Base-by-base conservation (phyloP, 352 stramenopile genomes). In the Pythium utonaiense region DNA sequence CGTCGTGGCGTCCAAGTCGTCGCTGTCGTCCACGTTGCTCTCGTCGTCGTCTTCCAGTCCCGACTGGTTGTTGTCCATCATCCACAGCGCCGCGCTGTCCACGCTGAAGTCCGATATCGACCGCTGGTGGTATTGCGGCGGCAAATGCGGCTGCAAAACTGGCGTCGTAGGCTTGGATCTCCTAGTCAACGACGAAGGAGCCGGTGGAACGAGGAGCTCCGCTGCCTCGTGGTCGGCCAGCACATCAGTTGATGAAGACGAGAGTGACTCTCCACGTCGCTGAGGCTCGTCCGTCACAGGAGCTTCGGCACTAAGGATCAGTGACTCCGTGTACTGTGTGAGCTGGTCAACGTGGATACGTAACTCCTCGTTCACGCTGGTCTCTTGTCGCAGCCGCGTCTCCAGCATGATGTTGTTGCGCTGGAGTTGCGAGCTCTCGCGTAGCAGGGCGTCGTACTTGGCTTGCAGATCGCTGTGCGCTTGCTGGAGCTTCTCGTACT, bases 301-400 rank as follows among this genome's bases (percentile, higher is more conserved):
- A 12, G 50, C 59, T 10, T 50, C 52, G 12, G 30, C 60, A 13
- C 47, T 75, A 33, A 69, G 69, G 28, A 88, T 82, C 19, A 86
- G 42, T 14, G 83, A 88, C 55, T 86, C 82, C 8, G 76, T 85
- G 56, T 89, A 89, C 64, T 84, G 66, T 28, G 82, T 88, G 34
- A 89, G 56, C 51, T 89, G 83, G 62, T 88, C 79, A 9, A 91
- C 69, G 44, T 89, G 77, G 12, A 74, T 74, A 28, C 82, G 82
- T 21, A 91, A 69, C 54, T 78, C 81, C 47, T 83, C 71, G 33
- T 82, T 81, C 8, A 81, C 65, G 24, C 77, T 85, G 1, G 74
- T 84, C 60, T 91, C 74, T 49, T 90, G 78, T 36, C 83, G 73
- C 27, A 91, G 67, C 25, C 72, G 69, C 16, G 84, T 86, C 61